A percentile compares a stretch with the other conserved stretches of the same genome.
phyloP scores from a whole-genome alignment of 2,329 filamentous ascomycete genomes.

The Arthrinium phaeospermum region DNA sequence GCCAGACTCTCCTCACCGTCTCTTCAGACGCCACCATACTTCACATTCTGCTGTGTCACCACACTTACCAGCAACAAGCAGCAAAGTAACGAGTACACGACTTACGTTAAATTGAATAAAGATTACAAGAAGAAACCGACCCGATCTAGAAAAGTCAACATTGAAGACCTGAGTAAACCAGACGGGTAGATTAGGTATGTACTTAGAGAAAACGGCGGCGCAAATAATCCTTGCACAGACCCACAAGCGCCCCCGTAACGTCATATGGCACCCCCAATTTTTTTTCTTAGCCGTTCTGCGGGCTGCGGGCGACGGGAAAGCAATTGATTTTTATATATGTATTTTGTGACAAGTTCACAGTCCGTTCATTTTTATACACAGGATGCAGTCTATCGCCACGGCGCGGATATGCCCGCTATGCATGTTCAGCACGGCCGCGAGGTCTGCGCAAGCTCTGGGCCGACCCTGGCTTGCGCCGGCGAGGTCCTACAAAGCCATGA shows the following conservation, averaged over 20 bases:
- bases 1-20: background rate
- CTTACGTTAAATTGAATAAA: background rate
- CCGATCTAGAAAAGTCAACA: background rate
- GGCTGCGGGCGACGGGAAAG: background rate
- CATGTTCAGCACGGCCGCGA: slow-evolving; percentile 20
- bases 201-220: background rate
- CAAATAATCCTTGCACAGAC: background rate
- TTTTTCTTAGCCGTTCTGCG: slow-evolving; percentile 5
- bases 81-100: background rate
- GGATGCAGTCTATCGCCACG: slow-evolving; percentile 22
- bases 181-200: background rate
- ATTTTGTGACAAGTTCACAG: background rate
- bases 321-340: background rate
- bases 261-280: slow-evolving; percentile 3
- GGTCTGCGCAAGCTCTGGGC: slow-evolving; percentile 19
- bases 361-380: background rate
- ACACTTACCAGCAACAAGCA: background rate
- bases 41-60: background rate
- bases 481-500: slow-evolving; percentile 19
- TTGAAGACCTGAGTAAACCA: background rate
- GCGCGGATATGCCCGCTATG: slow-evolving; percentile 28
- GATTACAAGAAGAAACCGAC: background rate
- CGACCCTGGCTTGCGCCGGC: slow-evolving; percentile 22
- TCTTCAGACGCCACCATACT: background rate
- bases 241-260: slow-evolving; percentile 14